These are phyloP conservation scores for Aphanomyces invadans DNA, from an alignment of 352 stramenopile species.

Conservation along the genomic window DNA sequence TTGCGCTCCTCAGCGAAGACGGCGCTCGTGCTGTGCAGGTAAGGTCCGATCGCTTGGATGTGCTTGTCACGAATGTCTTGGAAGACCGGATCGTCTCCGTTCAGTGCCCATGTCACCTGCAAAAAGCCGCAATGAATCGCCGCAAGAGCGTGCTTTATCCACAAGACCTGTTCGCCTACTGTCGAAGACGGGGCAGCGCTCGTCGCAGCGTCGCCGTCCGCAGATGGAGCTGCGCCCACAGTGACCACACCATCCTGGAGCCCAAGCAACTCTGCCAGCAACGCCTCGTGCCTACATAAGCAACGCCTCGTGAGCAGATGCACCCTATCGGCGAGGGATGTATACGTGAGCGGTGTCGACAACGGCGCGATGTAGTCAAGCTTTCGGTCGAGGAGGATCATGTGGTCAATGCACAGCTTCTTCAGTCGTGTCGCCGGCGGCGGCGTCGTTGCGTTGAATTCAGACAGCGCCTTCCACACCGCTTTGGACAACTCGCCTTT, in stretches of 20 bases:
- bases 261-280: slow-evolving; percentile 10
- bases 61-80: slow-evolving; percentile 18
- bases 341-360: slow-evolving; percentile 15
- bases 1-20: slow-evolving; percentile 10
- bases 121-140: background rate
- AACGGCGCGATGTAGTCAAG: slow-evolving; percentile 20
- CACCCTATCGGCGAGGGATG: background rate
- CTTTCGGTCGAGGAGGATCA: slow-evolving; percentile 23
- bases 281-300: slow-evolving; percentile 11
- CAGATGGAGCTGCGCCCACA: slow-evolving; percentile 9
- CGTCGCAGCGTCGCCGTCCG: no score
- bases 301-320: background rate
- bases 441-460: slow-evolving; percentile 1
- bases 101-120: background rate
- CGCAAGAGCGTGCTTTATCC: no score
- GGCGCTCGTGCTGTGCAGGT: slow-evolving; percentile 12
- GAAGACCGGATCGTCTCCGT: slow-evolving; percentile 15
- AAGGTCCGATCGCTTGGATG: slow-evolving; percentile 18
- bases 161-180: no score
- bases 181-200: no score
- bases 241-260: slow-evolving; percentile 10
- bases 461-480: slow-evolving; percentile 12
- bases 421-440: background rate
- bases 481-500: slow-evolving; percentile 17
- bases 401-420: slow-evolving; percentile 18